These are phyloP conservation scores for Tricholoma bakamatsutake DNA, from an alignment of 768 basidiomycete genomes.

Conservation along the genomic window DNA sequence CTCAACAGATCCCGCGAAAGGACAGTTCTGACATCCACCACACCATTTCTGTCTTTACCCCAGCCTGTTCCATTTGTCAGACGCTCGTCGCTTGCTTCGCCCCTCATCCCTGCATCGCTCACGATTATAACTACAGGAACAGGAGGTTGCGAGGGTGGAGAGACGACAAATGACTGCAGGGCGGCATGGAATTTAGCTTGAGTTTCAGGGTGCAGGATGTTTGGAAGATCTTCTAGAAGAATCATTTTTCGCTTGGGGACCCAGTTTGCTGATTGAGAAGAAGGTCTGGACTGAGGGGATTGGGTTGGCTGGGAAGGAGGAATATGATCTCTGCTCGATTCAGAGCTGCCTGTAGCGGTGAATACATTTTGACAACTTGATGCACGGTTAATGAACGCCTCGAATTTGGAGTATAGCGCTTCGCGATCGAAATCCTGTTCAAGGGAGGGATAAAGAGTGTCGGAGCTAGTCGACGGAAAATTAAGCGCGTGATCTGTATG, in stretches of 20 bases:
- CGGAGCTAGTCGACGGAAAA: constrained; percentile 1
- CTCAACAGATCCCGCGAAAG: constrained; percentile 62
- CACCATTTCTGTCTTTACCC: constrained; percentile 37
- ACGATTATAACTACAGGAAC: constrained; percentile 78
- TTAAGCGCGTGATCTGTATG: neutral
- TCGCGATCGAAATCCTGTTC: constrained; percentile 32
- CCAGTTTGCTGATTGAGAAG: constrained; percentile 1
- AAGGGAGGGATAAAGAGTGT: neutral
- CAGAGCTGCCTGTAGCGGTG: constrained; percentile 5
- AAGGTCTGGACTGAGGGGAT: neutral
- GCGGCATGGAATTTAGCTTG: constrained; percentile 69
- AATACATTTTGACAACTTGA: constrained; percentile 55
- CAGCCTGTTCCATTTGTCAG: constrained; percentile 36
- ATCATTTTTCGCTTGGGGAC: constrained; percentile 50
- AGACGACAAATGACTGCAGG: constrained; percentile 48
- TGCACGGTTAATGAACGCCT: constrained; percentile 68
- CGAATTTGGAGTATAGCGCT: constrained; percentile 60
- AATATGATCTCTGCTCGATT: constrained; percentile 4
- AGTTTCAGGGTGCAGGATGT: constrained; percentile 70
- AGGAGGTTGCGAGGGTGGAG: constrained; percentile 26
- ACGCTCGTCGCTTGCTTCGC: constrained; percentile 52
- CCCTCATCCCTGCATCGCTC: constrained; percentile 77
- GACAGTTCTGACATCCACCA: constrained; percentile 66
- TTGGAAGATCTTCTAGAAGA: constrained; percentile 87
- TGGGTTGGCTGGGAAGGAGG: constrained; percentile 8